These are phyloP conservation scores for Litchi chinensis DNA, from an alignment of 345 rosid genomes.

Conservation along the genomic window DNA sequence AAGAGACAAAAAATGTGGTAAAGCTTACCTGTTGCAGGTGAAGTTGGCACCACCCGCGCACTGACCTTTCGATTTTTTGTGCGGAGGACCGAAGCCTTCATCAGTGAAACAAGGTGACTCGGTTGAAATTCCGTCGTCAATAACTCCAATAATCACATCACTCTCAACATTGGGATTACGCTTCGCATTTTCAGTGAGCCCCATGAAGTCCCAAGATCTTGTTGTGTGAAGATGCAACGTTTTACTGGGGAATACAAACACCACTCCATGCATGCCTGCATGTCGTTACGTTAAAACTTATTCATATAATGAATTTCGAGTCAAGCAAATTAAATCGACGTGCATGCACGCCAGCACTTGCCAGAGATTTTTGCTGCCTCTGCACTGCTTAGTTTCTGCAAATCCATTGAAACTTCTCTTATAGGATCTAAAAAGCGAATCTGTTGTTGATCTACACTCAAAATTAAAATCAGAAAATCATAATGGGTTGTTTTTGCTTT, in stretches of 20 bases:
- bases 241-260: slow-evolving; percentile 50
- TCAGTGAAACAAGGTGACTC: slow-evolving; percentile 52
- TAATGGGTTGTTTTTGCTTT: no score
- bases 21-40: slow-evolving; percentile 52
- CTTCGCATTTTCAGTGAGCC: slow-evolving; percentile 23
- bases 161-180: slow-evolving; percentile 22
- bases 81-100: slow-evolving; percentile 53
- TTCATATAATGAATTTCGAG: no score
- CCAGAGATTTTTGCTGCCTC: slow-evolving; percentile 49
- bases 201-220: slow-evolving; percentile 64
- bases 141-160: slow-evolving; percentile 41
- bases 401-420: slow-evolving; percentile 67
- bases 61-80: slow-evolving; percentile 50
- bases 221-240: slow-evolving; percentile 45
- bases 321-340: no score
- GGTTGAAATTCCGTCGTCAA: slow-evolving; percentile 56
- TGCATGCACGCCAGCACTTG: slow-evolving; percentile 39
- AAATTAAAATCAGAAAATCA: no score
- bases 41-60: slow-evolving; percentile 49
- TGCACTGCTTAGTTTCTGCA: slow-evolving; percentile 40
- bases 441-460: slow-evolving; percentile 26
- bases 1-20: no score
- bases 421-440: slow-evolving; percentile 50
- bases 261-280: slow-evolving; percentile 38
- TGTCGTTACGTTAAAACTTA: background rate